These are phyloP conservation scores for Arthrobotrys megalospora DNA, from an alignment of 2,329 filamentous ascomycete species.

Conservation along the genomic window DNA sequence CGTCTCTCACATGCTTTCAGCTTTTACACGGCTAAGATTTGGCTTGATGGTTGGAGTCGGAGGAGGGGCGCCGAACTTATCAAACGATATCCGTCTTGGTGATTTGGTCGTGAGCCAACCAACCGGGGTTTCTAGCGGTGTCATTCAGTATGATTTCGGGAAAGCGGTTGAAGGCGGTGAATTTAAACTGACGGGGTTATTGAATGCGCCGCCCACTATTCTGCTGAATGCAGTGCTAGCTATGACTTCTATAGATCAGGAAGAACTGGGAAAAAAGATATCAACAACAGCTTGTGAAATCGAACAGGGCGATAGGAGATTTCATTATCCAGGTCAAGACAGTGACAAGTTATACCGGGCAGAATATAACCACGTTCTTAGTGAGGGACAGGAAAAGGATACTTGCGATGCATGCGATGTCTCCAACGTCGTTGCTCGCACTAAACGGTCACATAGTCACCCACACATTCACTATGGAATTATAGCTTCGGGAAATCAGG, in stretches of 20 bases:
- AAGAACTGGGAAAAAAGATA: neutral
- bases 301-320: neutral
- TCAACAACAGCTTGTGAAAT: neutral
- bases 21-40: neutral
- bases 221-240: neutral
- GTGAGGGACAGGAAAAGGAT: neutral
- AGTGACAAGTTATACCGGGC: neutral
- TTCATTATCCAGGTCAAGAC: slow-evolving; percentile 23
- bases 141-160: slow-evolving; percentile 27
- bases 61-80: slow-evolving; percentile 1
- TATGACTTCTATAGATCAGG: neutral
- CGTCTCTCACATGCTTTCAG: neutral
- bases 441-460: neutral
- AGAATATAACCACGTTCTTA: neutral
- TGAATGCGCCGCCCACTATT: slow-evolving; percentile 10
- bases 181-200: neutral
- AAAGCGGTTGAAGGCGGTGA: neutral
- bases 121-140: neutral
- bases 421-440: neutral
- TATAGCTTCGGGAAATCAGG: slow-evolving; percentile 25
- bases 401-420: slow-evolving; percentile 11
- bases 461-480: slow-evolving; percentile 17
- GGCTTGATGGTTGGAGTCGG: slow-evolving; percentile 13
- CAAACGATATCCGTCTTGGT: slow-evolving; percentile 22
- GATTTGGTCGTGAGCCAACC: slow-evolving; percentile 39